Percentiles rank a stretch among this genome's conserved stretches.
phyloP scores from a whole-genome alignment of 2,329 filamentous ascomycete genomes.

The Exophiala lecanii-corni region DNA sequence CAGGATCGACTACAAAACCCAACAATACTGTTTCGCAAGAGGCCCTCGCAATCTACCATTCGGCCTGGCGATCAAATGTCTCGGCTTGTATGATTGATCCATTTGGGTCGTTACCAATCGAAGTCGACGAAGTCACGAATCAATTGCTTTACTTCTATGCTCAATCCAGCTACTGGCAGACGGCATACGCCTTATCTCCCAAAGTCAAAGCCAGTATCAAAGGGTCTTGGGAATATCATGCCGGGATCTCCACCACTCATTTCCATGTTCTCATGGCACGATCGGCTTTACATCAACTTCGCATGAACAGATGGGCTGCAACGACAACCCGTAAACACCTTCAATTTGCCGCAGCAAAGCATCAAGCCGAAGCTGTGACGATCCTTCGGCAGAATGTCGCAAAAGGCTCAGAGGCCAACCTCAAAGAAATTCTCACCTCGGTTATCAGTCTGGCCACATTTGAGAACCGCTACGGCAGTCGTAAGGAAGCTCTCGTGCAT shows the following conservation, averaged over 20 bases:
- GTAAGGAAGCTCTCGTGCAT: conserved; percentile 9
- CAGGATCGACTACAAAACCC: no score
- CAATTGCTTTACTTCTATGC: conserved; percentile 18
- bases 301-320: conserved; percentile 12
- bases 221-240: conserved; percentile 19
- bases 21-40: no score
- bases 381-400: conserved; percentile 12
- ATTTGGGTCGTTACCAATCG: conserved; percentile 12
- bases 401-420: conserved; percentile 7
- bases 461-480: conserved; percentile 16
- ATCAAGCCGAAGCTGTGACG: conserved; percentile 14
- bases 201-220: conserved; percentile 16
- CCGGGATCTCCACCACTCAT: conserved; percentile 11
- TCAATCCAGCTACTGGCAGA: conserved; percentile 16
- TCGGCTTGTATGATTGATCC: conserved; percentile 18
- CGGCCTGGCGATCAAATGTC: conserved; percentile 6
- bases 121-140: conserved; percentile 14
- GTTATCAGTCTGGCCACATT: conserved; percentile 15
- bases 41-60: no score
- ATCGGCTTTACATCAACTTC: conserved; percentile 16
- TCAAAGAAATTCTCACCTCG: conserved; percentile 12
- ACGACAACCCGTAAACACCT: conserved; percentile 5
- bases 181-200: conserved; percentile 13
- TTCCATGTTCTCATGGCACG: conserved; percentile 19
- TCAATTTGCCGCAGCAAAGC: conserved; percentile 14